Evolutionary conservation across 805 yeast genomes (phyloP).

Genomic region (Komagataella populi): DNA sequence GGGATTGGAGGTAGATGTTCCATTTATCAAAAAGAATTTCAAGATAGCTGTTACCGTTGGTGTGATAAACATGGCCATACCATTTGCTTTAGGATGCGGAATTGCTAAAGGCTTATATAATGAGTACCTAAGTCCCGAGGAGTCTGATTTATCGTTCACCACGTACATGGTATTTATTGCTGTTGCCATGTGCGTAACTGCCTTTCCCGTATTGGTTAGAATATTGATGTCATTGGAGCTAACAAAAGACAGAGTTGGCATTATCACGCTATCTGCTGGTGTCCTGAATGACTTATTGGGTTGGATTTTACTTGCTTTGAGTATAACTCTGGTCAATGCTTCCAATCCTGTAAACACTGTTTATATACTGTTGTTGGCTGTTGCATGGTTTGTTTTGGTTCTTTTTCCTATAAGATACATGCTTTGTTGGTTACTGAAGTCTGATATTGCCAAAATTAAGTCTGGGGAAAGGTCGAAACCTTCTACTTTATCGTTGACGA

Average conservation of each 20-base stretch:
- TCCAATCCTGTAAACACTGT: conserved; percentile 55
- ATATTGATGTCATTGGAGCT: conserved; percentile 62
- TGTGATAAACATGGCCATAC: conserved; percentile 57
- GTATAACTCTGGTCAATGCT: conserved; percentile 66
- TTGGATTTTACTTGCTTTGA: conserved; percentile 67
- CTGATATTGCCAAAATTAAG: conserved; percentile 19
- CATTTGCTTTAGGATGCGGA: conserved; percentile 69
- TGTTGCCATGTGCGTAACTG: conserved; percentile 75
- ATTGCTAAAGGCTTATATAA: conserved; percentile 57
- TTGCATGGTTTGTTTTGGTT: conserved; percentile 58
- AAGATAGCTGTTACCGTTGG: conserved; percentile 59
- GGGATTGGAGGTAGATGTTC: conserved; percentile 67
- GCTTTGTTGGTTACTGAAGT: conserved; percentile 29
- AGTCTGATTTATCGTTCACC: conserved; percentile 34
- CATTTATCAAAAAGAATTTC: conserved; percentile 45
- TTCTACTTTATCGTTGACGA: conserved; percentile 43
- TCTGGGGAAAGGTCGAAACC: conserved; percentile 44
- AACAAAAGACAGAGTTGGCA: conserved; percentile 59
- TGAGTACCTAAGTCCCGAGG: conserved; percentile 25
- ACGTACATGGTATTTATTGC: conserved; percentile 73
- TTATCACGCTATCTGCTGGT: conserved; percentile 70
- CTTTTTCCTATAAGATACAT: conserved; percentile 40
- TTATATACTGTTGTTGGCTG: conserved; percentile 49
- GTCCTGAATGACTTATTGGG: conserved; percentile 69
- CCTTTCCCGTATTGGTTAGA: conserved; percentile 75